A percentile compares a stretch with the other conserved stretches of the same genome.
These are phyloP conservation scores for Aspergillaceae sp. DNA, from an alignment of 2,329 filamentous ascomycete genomes.

Conservation along the genomic window DNA sequence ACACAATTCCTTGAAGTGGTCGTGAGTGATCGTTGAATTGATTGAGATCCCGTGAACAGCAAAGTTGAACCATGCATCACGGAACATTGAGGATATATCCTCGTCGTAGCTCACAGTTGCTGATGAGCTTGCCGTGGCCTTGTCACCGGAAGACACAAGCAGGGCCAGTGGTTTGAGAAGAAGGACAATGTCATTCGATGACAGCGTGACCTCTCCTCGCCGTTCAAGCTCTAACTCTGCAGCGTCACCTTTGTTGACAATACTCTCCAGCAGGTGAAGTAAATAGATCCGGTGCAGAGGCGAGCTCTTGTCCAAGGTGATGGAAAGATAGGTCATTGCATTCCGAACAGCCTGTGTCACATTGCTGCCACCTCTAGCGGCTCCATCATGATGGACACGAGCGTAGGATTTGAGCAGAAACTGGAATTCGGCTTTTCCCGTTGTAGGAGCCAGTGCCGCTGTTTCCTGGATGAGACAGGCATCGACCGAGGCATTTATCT, in stretches of 20 bases:
- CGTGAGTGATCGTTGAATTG: conserved; percentile 62
- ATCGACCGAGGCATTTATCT: conserved; percentile 72
- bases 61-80: conserved; percentile 98
- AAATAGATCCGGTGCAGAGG: conserved; percentile 76
- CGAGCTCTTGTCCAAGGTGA: conserved; percentile 57
- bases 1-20: conserved; percentile 67
- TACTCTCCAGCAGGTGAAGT: conserved; percentile 70
- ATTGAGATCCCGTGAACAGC: conserved; percentile 84
- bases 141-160: conserved; percentile 53
- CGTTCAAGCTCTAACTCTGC: conserved; percentile 65
- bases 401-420: conserved; percentile 77
- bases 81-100: conserved; percentile 62
- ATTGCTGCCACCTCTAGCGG: conserved; percentile 57
- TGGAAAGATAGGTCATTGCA: conserved; percentile 70
- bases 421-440: conserved; percentile 73
- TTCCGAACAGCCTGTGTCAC: conserved; percentile 69
- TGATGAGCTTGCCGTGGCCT: conserved; percentile 15
- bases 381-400: conserved; percentile 63
- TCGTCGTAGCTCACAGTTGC: conserved; percentile 46
- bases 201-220: conserved; percentile 70
- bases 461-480: conserved; percentile 77
- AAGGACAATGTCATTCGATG: conserved; percentile 78
- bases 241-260: conserved; percentile 83
- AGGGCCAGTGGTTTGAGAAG: conserved; percentile 80
- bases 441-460: conserved; percentile 66